These are phyloP conservation scores for Oemleria cerasiformis DNA, from an alignment of 306 rosid genomes.

Conservation along the genomic window DNA sequence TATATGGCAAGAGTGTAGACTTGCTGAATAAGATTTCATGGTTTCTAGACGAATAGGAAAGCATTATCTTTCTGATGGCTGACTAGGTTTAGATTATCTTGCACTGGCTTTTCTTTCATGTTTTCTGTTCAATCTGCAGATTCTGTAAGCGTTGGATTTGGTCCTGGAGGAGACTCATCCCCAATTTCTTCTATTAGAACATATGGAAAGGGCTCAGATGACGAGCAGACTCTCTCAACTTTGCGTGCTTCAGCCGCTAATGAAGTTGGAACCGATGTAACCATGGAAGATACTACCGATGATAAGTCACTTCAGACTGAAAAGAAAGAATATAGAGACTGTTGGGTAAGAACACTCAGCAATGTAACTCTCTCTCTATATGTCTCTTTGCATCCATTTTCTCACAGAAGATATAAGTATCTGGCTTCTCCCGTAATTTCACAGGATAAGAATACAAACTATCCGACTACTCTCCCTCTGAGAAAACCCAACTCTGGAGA, in stretches of 20 bases:
- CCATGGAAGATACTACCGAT: conserved; percentile 25
- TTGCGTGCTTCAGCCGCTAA: conserved; percentile 27
- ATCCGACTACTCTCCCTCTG: conserved; percentile 72
- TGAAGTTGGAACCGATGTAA: conserved; percentile 28
- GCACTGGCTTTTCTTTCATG: conserved; percentile 27
- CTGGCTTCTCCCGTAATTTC: conserved; percentile 14
- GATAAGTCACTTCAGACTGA: conserved; percentile 12
- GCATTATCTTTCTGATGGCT: neutral
- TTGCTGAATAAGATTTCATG: too few species aligned
- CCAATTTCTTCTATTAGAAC: conserved; percentile 37
- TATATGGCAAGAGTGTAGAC: neutral
- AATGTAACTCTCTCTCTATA: neutral
- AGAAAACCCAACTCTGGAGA: conserved; percentile 75
- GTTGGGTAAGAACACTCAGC: conserved; percentile 63
- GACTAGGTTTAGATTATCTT: neutral
- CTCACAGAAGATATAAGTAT: conserved; percentile 4
- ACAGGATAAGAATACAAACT: conserved; percentile 53
- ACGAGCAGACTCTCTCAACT: conserved; percentile 24
- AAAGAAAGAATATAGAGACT: conserved; percentile 46
- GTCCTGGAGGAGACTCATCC: conserved; percentile 52
- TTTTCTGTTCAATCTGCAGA: conserved; percentile 47
- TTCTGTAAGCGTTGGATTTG: conserved; percentile 60
- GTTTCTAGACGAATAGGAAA: neutral
- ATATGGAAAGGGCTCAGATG: conserved; percentile 35
- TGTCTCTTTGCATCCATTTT: conserved; percentile 14